Conservation (phyloP, 257 asterid genomes). For the Solanum chiquidenum region DNA sequence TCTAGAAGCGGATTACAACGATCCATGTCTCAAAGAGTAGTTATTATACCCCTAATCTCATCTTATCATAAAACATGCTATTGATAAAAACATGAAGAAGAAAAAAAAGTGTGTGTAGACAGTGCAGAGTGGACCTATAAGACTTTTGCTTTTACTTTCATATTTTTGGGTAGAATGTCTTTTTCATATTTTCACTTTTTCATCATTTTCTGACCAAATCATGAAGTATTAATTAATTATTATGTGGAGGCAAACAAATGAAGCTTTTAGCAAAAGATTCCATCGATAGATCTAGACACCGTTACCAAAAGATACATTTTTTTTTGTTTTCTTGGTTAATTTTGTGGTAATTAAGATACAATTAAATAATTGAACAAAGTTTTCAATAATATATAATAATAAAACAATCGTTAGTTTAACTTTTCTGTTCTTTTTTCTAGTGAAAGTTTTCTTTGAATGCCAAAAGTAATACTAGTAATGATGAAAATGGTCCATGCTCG, state of each 20-base stretch:
- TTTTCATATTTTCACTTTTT: constrained; percentile 13
- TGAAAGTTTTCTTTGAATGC: background rate
- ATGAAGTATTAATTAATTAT: constrained; percentile 2
- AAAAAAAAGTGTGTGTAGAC: background rate
- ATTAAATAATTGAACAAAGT: too few relatives aligned
- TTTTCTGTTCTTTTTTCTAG: background rate
- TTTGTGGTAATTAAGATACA: background rate
- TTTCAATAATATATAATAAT: background rate
- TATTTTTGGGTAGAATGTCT: background rate
- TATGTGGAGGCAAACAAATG: background rate
- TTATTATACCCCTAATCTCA: too few relatives aligned
- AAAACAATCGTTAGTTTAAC: background rate
- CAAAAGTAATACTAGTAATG: background rate
- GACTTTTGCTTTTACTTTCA: constrained; percentile 15
- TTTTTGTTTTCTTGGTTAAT: background rate
- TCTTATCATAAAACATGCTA: background rate
- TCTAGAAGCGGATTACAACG: background rate
- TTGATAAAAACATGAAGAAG: background rate
- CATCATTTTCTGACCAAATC: constrained; percentile 28
- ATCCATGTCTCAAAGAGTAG: background rate
- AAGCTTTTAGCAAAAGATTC: background rate
- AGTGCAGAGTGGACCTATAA: constrained; percentile 39
- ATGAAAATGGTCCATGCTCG: constrained; percentile 2
- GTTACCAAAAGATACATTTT: background rate
- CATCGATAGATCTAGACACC: background rate